Evolutionary conservation across 257 asterid genomes (phyloP), one percentile per base, ranked within the genome.

Genomic region (Sherardia arvensis): DNA sequence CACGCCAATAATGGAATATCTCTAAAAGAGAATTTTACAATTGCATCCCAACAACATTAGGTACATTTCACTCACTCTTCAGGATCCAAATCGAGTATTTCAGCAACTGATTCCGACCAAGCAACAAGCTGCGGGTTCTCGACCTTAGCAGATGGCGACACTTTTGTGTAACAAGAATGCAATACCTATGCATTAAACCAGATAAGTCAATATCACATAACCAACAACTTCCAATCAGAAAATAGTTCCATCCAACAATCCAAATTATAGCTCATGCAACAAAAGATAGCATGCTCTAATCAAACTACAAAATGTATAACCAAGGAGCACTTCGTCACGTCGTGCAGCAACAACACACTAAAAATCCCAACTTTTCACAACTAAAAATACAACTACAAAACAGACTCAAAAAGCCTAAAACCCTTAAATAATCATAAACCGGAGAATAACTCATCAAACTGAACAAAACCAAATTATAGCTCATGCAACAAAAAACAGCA

Each of bases 101-200:
- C 95, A 1, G 94, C 90, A 65, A 93, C 97, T 11, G 95, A 80
- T 60, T 85, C 94, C 1, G 99, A 90, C 94, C 95, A 85, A 32
- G 85, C 88, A 66, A 93, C 94, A 60, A 90, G 95, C 73, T 85
- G 94, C 54, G 99, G 99, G 68, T 84, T 76, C 74, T 93, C 94
- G 61, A 90, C 97, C 83, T 80, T 84, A 48, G 69, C 96, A 7
- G 96, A 90, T 4, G 99, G 97, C 34, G 84, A 84, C 62, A 87
- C 95, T 77, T 81, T 90, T 20, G 94, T 81, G 69, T 84, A 93
- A 77, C 95, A 93, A 59, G 96, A 82, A 80, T 79, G 95, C 77
- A 90, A 69, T 22, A 93, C 97, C 99, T 93, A 79, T 68, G 76
- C 65, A 75, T 57, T 51, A 22, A 48, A 60, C 65, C 59, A 28